Base-by-base conservation (phyloP, 495 filamentous ascomycete species). In the Talaromyces trachyspermus region DNA sequence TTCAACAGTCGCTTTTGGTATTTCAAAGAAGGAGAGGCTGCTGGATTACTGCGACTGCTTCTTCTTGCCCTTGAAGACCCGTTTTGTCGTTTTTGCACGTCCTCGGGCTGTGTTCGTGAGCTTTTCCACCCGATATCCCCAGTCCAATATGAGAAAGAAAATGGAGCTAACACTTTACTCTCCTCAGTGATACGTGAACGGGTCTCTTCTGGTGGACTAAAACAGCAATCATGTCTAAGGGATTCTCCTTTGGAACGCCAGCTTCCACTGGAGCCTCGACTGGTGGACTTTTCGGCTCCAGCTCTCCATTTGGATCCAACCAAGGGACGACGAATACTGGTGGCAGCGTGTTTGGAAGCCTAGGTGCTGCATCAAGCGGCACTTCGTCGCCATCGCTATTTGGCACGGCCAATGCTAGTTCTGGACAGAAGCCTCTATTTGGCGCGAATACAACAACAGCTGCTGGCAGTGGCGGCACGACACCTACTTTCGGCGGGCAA, bases 331-430 rank as follows among this genome's bases (percentile, higher is more conserved):
- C 60, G 22, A 55, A 54, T 19, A 53, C 65, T n/a, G 49, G 61
- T 27, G 59, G 58, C 44, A 56, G 58, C 36, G 51, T 73, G 26
- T 73, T 73, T 57, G 70, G 70, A 44, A 73, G 70, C 58, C 60
- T 64, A 57, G 68, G 65, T 59, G 66, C 62, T 55, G 51, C 63
- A 39, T 55, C 68, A 26, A 54, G 54, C 18, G 62, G 63, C 24
- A 56, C 38, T 48, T 51, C 65, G 25, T 43, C 62, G 15, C 53
- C 69, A 33, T 62, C 66, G 35, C 36, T 59, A 3, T 70, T 70
- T 58, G 69, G 66, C 48, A 42, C 55, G 17, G 46, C 45, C 15
- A 36, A 61, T 38, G 53, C 57, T 6, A 46, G 19, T 20, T 19
- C 57, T 29, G 56, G 56, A 35, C 57, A 63, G 48, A 54, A 30